These are phyloP conservation scores for Phytophthora litchii DNA, from an alignment of 352 stramenopile species.

Conservation along the genomic window DNA sequence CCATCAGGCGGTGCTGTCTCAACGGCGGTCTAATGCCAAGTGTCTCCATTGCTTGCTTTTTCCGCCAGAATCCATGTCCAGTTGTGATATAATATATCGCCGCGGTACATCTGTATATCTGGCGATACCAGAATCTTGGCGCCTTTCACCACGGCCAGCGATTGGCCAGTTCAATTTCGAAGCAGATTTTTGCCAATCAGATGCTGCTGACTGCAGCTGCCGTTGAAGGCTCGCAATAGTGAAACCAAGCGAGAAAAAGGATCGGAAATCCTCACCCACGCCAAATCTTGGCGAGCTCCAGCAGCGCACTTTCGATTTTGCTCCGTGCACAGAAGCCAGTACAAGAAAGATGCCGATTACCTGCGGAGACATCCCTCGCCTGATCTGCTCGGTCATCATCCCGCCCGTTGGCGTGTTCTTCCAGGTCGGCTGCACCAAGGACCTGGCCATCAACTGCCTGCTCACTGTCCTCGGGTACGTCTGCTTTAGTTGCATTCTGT, in stretches of 20 bases:
- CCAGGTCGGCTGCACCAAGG: constrained; percentile 66
- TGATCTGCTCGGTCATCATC: constrained; percentile 76
- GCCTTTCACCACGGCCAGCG: constrained; percentile 3
- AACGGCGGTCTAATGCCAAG: background rate
- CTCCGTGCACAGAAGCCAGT: constrained; percentile 9
- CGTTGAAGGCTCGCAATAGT: constrained; percentile 18
- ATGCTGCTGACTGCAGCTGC: constrained; percentile 14
- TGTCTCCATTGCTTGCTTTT: constrained; percentile 1
- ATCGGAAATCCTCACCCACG: constrained; percentile 18
- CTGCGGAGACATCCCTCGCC: constrained; percentile 67
- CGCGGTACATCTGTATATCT: constrained; percentile 13
- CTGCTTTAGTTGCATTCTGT: background rate
- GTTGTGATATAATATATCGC: constrained; percentile 13
- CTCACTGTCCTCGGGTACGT: constrained; percentile 65
- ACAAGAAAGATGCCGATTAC: constrained; percentile 58
- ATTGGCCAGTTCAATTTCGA: constrained; percentile 21
- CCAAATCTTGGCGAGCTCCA: background rate
- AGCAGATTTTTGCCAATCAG: constrained; percentile 23
- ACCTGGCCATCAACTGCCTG: constrained; percentile 72
- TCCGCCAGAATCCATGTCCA: constrained; percentile 1
- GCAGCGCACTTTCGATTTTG: constrained; percentile 34
- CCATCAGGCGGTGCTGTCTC: too few relatives aligned
- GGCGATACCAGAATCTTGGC: constrained; percentile 9
- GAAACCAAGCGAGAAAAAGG: constrained; percentile 23
- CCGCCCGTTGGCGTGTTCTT: constrained; percentile 63